Evolutionary conservation across 2,329 filamentous ascomycete genomes (phyloP).

Genomic region (Alternaria sp.): DNA sequence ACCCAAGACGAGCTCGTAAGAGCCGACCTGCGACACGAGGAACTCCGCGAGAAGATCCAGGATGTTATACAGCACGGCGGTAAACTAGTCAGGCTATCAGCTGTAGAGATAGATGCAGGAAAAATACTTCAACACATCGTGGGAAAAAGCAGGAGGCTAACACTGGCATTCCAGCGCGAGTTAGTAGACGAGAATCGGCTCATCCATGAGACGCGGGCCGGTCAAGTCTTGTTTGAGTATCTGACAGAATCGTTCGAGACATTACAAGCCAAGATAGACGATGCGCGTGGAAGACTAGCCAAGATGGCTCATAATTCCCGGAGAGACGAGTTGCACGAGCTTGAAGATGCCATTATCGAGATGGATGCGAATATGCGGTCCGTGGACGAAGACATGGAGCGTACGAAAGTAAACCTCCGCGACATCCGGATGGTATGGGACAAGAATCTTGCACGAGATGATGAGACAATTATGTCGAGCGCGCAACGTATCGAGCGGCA

Average conservation of each 20-base stretch:
- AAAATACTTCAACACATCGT: conserved; percentile 8
- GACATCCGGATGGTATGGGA: neutral
- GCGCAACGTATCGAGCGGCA: neutral
- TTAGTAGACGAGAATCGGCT: neutral
- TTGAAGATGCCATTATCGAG: neutral
- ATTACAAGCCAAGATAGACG: neutral
- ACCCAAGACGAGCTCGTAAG: neutral
- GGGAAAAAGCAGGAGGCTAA: neutral
- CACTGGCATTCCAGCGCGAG: conserved; percentile 5
- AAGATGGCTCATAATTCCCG: neutral
- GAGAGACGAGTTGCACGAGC: neutral
- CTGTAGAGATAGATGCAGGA: neutral
- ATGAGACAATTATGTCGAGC: neutral
- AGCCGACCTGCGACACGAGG: neutral
- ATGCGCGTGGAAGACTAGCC: neutral
- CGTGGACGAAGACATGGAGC: neutral
- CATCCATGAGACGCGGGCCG: conserved; percentile 1
- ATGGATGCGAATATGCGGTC: neutral
- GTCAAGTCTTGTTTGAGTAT: neutral
- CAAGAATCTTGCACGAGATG: neutral
- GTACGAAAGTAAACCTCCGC: neutral
- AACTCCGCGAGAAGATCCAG: neutral
- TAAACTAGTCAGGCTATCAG: neutral
- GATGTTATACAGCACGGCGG: neutral
- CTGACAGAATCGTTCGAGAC: neutral